These are phyloP conservation scores for Candida endomychidarum DNA, from an alignment of 805 yeast species.

Conservation along the genomic window DNA sequence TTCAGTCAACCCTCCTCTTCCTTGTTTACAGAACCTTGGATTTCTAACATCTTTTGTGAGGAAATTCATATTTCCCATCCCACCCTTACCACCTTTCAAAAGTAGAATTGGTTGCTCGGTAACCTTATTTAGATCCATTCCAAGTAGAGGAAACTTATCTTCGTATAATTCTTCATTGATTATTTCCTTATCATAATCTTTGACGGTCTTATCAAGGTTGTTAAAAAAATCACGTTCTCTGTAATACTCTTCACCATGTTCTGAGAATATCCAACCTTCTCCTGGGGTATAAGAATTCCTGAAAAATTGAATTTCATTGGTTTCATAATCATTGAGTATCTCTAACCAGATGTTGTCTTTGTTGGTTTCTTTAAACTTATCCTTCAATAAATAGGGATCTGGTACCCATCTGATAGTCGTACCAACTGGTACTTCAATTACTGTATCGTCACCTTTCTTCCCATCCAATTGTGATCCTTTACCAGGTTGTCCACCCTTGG, in stretches of 20 bases:
- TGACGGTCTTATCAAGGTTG: slow-evolving; percentile 62
- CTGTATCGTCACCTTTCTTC: slow-evolving; percentile 72
- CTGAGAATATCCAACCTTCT: slow-evolving; percentile 87
- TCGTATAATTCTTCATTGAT: slow-evolving; percentile 54
- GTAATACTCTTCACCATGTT: slow-evolving; percentile 71
- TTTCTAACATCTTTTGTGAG: slow-evolving; percentile 79
- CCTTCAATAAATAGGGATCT: slow-evolving; percentile 53
- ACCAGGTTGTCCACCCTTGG: slow-evolving; percentile 73
- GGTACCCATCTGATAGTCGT: slow-evolving; percentile 86
- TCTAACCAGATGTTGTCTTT: slow-evolving; percentile 13
- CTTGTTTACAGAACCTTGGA: slow-evolving; percentile 84
- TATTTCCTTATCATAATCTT: slow-evolving; percentile 58
- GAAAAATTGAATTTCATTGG: slow-evolving; percentile 46
- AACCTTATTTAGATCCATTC: slow-evolving; percentile 67
- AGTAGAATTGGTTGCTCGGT: slow-evolving; percentile 67
- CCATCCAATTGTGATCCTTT: slow-evolving; percentile 81
- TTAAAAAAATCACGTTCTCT: slow-evolving; percentile 62
- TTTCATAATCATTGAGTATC: slow-evolving; percentile 3
- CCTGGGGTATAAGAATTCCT: slow-evolving; percentile 68
- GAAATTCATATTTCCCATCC: slow-evolving; percentile 96
- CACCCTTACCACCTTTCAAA: slow-evolving; percentile 87
- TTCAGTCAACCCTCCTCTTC: slow-evolving; percentile 67
- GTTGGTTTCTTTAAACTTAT: slow-evolving; percentile 18
- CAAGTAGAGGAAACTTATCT: slow-evolving; percentile 80
- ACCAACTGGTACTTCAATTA: slow-evolving; percentile 89